These are phyloP conservation scores for Cicer pinnatifidum DNA, from an alignment of 306 rosid genomes.

Conservation along the genomic window DNA sequence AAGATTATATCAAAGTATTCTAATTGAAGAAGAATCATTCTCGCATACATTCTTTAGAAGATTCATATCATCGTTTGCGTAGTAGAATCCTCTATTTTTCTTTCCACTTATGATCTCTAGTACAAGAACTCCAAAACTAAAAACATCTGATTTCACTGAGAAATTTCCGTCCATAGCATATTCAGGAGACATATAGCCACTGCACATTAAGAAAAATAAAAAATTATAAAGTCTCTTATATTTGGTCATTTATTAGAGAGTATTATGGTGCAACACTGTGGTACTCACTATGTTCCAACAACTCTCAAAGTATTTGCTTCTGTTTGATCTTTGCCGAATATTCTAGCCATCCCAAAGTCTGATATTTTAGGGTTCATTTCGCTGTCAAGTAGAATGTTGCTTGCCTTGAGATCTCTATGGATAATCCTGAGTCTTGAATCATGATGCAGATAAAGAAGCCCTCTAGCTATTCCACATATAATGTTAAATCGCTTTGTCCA, in stretches of 20 bases:
- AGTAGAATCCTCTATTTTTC: constrained; percentile 68
- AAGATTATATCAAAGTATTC: constrained; percentile 21
- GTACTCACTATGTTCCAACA: constrained; percentile 86
- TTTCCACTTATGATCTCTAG: constrained; percentile 68
- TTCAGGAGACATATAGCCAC: constrained; percentile 86
- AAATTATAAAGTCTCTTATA: background rate
- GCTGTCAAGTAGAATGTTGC: constrained; percentile 69
- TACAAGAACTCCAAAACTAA: constrained; percentile 78
- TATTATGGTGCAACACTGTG: background rate
- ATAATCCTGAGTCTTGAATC: constrained; percentile 78
- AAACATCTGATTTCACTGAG: constrained; percentile 75
- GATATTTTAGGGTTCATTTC: constrained; percentile 77
- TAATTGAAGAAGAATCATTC: background rate
- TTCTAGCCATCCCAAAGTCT: constrained; percentile 84
- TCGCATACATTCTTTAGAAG: constrained; percentile 62
- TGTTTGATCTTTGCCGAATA: constrained; percentile 60
- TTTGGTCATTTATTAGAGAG: background rate
- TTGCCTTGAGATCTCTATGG: constrained; percentile 81
- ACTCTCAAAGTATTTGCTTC: constrained; percentile 70
- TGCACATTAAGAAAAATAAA: constrained; percentile 31
- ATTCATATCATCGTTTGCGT: constrained; percentile 59
- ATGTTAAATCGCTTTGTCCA: constrained; percentile 68
- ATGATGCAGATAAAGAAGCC: constrained; percentile 79
- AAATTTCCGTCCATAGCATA: constrained; percentile 78
- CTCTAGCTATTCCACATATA: constrained; percentile 73